Base-by-base conservation (phyloP, 2,329 filamentous ascomycete species). In the Zopfia rhizophila region DNA sequence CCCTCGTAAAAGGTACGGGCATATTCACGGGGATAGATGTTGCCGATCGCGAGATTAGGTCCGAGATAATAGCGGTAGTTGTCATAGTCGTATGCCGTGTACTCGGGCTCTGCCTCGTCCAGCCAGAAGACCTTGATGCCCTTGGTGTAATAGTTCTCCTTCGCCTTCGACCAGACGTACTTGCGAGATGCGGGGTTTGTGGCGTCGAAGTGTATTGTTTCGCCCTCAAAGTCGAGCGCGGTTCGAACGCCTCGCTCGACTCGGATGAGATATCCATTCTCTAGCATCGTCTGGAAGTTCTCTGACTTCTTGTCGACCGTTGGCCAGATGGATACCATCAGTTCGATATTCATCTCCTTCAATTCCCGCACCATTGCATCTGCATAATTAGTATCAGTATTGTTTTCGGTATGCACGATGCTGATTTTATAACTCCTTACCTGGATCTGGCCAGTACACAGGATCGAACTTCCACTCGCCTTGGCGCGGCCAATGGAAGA, bases 281-380 rank as follows among this genome's bases (percentile, higher is more conserved):
- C 81, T 0, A 85, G 68, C 83, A 88, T 86, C 51, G 86, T 79
- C 0, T 75, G 56, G 57, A 80, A 87, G 61, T 86, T 86, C 29
- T 84, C 80, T 0, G 80, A 83, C 2, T 65, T 60, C 10, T 74
- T 76, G 40, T 87, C 83, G 1, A 88, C 84, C 0, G 84, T 87
- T 0, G 85, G 85, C 85, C 86, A 88, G 54, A 88, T 80, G 0
- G 83, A 87, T 0, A 88, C 82, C 84, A 88, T 88, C 3, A 87
- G 75, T 58, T 88, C 84, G 32, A 88, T 79, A 0, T 77, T 75
- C 48, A 88, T 65, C 0, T 77, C 73, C 29, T 81, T 75, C 1
- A 88, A 75, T 61, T 88, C 85, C 27, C 74, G 71, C 16, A 87
- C 74, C 85, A 88, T 88, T 3, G 81, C 81, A 32, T 82, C 82